Base-by-base conservation (phyloP, 2,329 filamentous ascomycete genomes). In the Sarocladiaceae sp. region DNA sequence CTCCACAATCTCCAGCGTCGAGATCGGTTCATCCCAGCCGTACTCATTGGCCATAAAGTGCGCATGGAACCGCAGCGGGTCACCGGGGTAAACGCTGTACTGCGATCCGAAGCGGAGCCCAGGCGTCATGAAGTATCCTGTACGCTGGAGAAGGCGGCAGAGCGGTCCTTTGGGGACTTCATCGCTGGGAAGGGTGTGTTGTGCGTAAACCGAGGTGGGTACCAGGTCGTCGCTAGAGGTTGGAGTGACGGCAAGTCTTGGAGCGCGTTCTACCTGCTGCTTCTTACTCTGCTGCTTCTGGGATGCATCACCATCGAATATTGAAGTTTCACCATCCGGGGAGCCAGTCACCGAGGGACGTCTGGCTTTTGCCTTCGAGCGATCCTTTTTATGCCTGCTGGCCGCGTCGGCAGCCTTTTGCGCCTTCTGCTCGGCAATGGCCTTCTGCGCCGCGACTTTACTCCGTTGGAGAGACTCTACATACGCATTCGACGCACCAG, bases 1-100 rank as follows among this genome's bases (percentile, higher is more conserved):
- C 16, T 82, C 85, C 13, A 97, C 83, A 12, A 98, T 69, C 52
- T 95, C 86, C 53, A 96, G 74, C 56, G 97, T 70, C 29, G 85
- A 77, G 46, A 98, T 83, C 53, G 89, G 80, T 55, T 95, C 80
- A 48, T 96, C 82, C 88, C 89, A 97, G n/a, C 73, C 80, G 54
- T 85, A 80, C 24, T 85, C 81, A n/a, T 83, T 85, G 6, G 84
- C 87, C 55, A 95, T 76, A 61, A 95, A 97, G 62, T 98, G 93
- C 35, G 88, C 93, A 64, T 98, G 93, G 61, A 94, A 98, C 10
- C 93, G 83, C 43, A 98, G 72, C 1, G 93, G 89, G 60, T 98
- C 93, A 35, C 93, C 93, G 0, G 93, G 93, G 56, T 98, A 98
- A 4, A 94, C 88, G 53, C 89, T 88, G 65, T 95, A 96, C 57